Percentiles rank a stretch among this genome's conserved stretches.
phyloP scores from a whole-genome alignment of 352 stramenopile genomes.

The Phytophthora tubulina region DNA sequence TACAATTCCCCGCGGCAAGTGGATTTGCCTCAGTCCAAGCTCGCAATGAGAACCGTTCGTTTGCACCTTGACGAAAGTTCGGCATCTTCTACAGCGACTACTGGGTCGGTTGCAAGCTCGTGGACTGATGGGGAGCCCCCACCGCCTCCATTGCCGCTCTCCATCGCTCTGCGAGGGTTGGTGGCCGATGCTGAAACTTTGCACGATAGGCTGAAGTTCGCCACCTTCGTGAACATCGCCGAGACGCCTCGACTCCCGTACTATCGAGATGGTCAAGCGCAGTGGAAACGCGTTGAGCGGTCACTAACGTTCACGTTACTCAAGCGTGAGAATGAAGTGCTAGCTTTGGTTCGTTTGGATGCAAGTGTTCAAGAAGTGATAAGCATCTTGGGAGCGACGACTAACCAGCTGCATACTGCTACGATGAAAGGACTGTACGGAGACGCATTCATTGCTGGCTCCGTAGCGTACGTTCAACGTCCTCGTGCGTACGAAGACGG shows the following conservation, averaged over 20 bases:
- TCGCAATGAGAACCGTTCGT: slow-evolving; percentile 19
- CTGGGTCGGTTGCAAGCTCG: slow-evolving; percentile 13
- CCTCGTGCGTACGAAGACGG: slow-evolving; percentile 7
- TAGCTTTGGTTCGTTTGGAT: slow-evolving; percentile 36
- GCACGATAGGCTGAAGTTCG: slow-evolving; percentile 35
- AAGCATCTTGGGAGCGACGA: slow-evolving; percentile 29
- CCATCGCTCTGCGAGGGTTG: slow-evolving; percentile 20
- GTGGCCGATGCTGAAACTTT: slow-evolving; percentile 28
- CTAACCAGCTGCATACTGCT: slow-evolving; percentile 28
- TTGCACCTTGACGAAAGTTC: slow-evolving; percentile 18
- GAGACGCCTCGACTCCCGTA: slow-evolving; percentile 21
- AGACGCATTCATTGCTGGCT: slow-evolving; percentile 45
- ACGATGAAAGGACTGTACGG: slow-evolving; percentile 50
- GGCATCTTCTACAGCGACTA: slow-evolving; percentile 7
- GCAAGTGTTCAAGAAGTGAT: slow-evolving; percentile 48
- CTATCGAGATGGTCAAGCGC: slow-evolving; percentile 13
- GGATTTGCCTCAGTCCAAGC: not conserved
- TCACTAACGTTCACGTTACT: slow-evolving; percentile 32
- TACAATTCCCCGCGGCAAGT: slow-evolving; percentile 3
- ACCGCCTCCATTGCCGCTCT: slow-evolving; percentile 24
- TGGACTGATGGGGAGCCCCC: slow-evolving; percentile 32
- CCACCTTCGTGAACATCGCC: slow-evolving; percentile 24
- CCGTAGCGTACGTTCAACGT: slow-evolving; percentile 36
- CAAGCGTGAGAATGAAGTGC: slow-evolving; percentile 36
- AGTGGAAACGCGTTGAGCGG: slow-evolving; percentile 38